Evolutionary conservation across 2,329 filamentous ascomycete genomes (phyloP).

Genomic region (Scopulariopsis brevicaulis): DNA sequence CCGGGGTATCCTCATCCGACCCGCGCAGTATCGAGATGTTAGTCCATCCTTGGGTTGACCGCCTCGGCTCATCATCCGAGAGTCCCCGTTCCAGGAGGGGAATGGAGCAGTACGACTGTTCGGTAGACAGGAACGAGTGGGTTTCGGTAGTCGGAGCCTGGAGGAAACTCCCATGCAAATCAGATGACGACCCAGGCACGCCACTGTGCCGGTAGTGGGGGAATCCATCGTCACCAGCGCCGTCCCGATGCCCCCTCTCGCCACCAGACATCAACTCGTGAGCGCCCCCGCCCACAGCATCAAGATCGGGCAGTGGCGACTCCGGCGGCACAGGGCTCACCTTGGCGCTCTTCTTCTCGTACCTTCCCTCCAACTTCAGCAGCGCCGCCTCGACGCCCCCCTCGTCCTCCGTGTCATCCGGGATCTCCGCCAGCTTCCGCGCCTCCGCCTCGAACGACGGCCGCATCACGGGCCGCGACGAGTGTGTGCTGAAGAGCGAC

Average conservation of each 20-base stretch:
- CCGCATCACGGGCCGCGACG: slow-evolving; percentile 50
- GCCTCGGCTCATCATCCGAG: slow-evolving; percentile 35
- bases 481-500: slow-evolving; percentile 50
- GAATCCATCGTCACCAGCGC: slow-evolving; percentile 23
- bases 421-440: slow-evolving; percentile 74
- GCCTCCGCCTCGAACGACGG: slow-evolving; percentile 84
- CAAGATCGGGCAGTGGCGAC: background rate
- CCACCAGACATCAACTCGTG: slow-evolving; percentile 37
- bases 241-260: slow-evolving; percentile 66
- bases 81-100: slow-evolving; percentile 63
- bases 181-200: slow-evolving; percentile 1
- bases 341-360: slow-evolving; percentile 40
- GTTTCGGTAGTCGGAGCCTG: slow-evolving; percentile 17
- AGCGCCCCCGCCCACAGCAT: background rate
- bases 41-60: slow-evolving; percentile 35
- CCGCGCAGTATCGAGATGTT: slow-evolving; percentile 41
- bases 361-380: slow-evolving; percentile 83
- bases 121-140: slow-evolving; percentile 46
- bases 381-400: slow-evolving; percentile 89
- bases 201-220: slow-evolving; percentile 12
- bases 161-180: slow-evolving; percentile 7
- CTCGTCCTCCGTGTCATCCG: slow-evolving; percentile 68
- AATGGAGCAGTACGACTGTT: slow-evolving; percentile 65
- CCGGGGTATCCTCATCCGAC: slow-evolving; percentile 23
- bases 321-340: slow-evolving; percentile 25